Percentiles rank a stretch among this genome's conserved stretches.
Conservation (phyloP, 2,329 filamentous ascomycete species). For the Cryphonectria carpinicola region DNA sequence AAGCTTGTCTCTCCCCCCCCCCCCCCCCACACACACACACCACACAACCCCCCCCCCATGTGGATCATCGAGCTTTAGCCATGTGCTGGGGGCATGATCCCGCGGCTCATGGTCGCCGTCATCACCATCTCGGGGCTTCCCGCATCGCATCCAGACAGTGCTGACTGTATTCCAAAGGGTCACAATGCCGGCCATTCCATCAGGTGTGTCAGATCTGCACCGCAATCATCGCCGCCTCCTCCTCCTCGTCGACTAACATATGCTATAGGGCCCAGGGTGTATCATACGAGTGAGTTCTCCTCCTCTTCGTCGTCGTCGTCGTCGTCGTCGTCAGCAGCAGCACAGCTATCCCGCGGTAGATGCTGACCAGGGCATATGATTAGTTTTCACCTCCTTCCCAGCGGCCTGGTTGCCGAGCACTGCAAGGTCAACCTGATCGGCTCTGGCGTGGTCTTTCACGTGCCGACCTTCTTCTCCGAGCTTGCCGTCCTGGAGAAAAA, state of each 20-base stretch:
- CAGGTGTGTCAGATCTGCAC: not conserved
- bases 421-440: slow-evolving; percentile 69
- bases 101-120: not conserved
- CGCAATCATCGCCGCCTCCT: not conserved
- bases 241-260: slow-evolving; percentile 26
- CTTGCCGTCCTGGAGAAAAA: slow-evolving; percentile 63
- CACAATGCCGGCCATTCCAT: slow-evolving; percentile 64
- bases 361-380: not conserved
- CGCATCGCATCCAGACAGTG: not conserved
- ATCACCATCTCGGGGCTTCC: not conserved
- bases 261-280: slow-evolving; percentile 9
- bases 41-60: not conserved
- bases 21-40: no score
- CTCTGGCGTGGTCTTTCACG: slow-evolving; percentile 33
- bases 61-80: not conserved
- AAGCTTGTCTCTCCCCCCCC: not conserved
- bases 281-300: slow-evolving; percentile 12
- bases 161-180: slow-evolving; percentile 42
- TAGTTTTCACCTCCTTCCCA: slow-evolving; percentile 65
- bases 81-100: not conserved
- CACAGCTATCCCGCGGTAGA: not conserved
- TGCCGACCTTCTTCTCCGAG: slow-evolving; percentile 68
- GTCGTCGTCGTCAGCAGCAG: not conserved
- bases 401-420: slow-evolving; percentile 71
- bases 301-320: no score